A percentile compares a stretch with the other conserved stretches of the same genome.
Evolutionary conservation across 2,329 filamentous ascomycete species (phyloP).

Genomic region (Nemania sp.): DNA sequence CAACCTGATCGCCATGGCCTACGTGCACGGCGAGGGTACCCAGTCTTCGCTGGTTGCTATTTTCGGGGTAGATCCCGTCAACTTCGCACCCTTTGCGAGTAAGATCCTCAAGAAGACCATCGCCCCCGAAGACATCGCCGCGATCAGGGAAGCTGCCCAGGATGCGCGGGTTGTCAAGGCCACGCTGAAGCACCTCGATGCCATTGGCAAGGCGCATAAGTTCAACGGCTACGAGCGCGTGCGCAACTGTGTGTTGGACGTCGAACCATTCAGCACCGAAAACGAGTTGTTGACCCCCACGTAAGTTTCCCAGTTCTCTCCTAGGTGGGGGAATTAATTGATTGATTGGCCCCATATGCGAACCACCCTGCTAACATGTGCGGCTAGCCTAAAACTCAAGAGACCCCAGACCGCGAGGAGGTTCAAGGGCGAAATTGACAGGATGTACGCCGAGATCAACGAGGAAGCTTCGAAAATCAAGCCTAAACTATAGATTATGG

Average conservation of each 20-base stretch:
- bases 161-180: conserved; percentile 75
- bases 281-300: conserved; percentile 89
- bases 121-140: conserved; percentile 64
- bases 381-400: conserved; percentile 62
- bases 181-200: conserved; percentile 77
- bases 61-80: conserved; percentile 83
- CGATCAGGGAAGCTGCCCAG: conserved; percentile 67
- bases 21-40: conserved; percentile 86
- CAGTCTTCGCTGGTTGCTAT: conserved; percentile 83
- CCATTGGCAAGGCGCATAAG: conserved; percentile 79
- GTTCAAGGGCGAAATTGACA: conserved; percentile 57
- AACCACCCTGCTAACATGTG: conserved; percentile 26
- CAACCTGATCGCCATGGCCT: conserved; percentile 77
- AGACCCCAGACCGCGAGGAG: conserved; percentile 59
- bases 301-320: conserved; percentile 56
- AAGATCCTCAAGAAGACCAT: conserved; percentile 74
- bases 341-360: no score
- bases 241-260: conserved; percentile 70
- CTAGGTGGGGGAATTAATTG: neutral
- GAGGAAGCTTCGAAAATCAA: conserved; percentile 44
- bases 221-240: conserved; percentile 92
- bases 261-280: conserved; percentile 92
- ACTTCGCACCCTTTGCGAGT: conserved; percentile 80
- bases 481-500: conserved; percentile 50
- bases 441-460: conserved; percentile 61